Evolutionary conservation across 2,329 filamentous ascomycete species (phyloP), one percentile per base, ranked within the genome.

Genomic region (Phyllosticta citriasiana): DNA sequence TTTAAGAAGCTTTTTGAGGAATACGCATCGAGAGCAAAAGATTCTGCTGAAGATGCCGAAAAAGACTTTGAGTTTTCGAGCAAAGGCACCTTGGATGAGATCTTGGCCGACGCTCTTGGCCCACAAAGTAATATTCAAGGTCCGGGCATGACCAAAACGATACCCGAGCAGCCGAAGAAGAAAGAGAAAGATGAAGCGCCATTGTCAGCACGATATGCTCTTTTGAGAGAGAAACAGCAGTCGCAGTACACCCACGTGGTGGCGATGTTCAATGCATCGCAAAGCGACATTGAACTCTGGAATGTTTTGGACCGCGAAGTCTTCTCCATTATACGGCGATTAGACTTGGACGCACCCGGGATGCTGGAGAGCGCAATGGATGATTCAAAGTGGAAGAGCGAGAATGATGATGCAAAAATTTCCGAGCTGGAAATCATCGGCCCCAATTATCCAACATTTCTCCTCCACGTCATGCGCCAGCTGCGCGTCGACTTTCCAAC

Each of bases 221-320:
- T 47, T 16, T 30, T 61, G 22, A 61, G 54, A 50, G 52, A n/a
- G 61, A 56, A 55, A 4, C n/a, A 62, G 64, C 22, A 56, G 35
- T 26, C 63, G 60, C 55, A 64, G 55, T 55, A 62, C 64, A 26
- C 58, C 26, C 76, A 82, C 9, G 78, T 90, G 8, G 80, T 83
- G 64, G 64, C 66, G 5, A 67, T 82, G 50, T 81, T 92, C 75
- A 72, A 76, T 10, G 70, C 67, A 1, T 85, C 85, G 19, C 66
- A 75, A 62, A 83, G 83, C 0, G 88, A 92, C 66, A 73, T 79
- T 22, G 82, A 84, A 57, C 76, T 91, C 9, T 91, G 88, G 87
- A 71, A 82, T 6, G 72, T 87, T 2, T 77, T 92, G 69, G 83
- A 89, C 63, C 70, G 76, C 4, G 82, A 90, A 57, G 84, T 91